Base-by-base conservation (phyloP, 2,329 filamentous ascomycete genomes). In the Ascochyta pisi region DNA sequence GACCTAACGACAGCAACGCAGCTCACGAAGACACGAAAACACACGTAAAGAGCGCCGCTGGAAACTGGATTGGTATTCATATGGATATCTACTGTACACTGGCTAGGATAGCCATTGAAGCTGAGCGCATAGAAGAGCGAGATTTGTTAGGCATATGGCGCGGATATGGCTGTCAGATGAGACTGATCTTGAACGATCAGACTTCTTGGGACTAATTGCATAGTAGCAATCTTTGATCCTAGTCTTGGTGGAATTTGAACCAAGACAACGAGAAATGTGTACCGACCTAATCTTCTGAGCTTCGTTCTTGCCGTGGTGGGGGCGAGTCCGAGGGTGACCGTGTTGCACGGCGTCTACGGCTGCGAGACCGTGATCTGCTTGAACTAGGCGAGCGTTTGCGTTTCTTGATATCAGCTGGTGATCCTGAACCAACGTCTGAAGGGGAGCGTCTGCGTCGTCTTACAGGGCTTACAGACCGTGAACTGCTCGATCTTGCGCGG, bases 401-500 rank as follows among this genome's bases (percentile, higher is more conserved):
- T 61, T 71, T 80, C 71, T 81, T 76, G 78, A 78, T 65, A 80
- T 83, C 80, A 82, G 80, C 77, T 63, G 77, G 74, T 67, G 74
- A 73, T 63, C 77, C 76, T 40, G 69, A 71, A 68, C 78, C 71
- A 63, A 76, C 70, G 72, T 75, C 72, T 68, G 75, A 76, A 64
- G 76, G 71, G 68, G 76, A 76, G 67, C 77, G 78, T 77, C 76
- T 77, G 67, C 76, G 77, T 68, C 77, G 76, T 62, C 71, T 74
- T 31, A 75, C 75, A 56, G 67, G 73, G 52, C 75, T 79, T 58
- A 72, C 59, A 55, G 77, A 78, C 48, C 68, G 72, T 58, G 71
- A 64, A 44, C 76, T 77, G 55, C 68, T 73, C 54, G 77, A 78
- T 50, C 65, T 69, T 50, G 50, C 50, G 56, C 73, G 73, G 44